Conservation (phyloP, 768 basidiomycete genomes). For the Suillus cothurnatus region DNA sequence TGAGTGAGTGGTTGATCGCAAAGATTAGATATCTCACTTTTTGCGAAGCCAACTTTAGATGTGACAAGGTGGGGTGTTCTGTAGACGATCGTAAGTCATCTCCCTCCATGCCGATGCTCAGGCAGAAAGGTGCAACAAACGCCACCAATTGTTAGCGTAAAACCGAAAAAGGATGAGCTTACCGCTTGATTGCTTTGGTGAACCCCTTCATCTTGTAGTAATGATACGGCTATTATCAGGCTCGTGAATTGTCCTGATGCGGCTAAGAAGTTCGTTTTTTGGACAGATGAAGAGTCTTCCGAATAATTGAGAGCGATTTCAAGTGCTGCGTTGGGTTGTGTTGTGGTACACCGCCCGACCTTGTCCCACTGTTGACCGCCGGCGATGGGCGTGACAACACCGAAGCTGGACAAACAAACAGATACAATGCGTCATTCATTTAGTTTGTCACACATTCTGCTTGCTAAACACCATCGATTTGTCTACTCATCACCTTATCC, state of each 20-base stretch:
- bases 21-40: slow-evolving; percentile 60
- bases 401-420: not conserved
- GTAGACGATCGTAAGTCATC: slow-evolving; percentile 10
- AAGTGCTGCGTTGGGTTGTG: not conserved
- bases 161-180: slow-evolving; percentile 16
- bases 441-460: not conserved
- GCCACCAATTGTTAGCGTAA: not conserved
- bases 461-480: not conserved
- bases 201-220: slow-evolving; percentile 74
- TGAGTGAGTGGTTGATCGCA: slow-evolving; percentile 4
- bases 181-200: slow-evolving; percentile 79
- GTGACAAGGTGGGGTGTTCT: slow-evolving; percentile 93
- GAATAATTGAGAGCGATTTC: not conserved
- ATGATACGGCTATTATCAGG: not conserved
- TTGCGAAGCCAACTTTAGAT: slow-evolving; percentile 86
- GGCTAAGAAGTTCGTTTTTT: not conserved
- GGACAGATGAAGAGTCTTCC: not conserved
- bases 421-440: not conserved
- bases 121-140: not conserved
- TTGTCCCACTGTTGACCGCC: not conserved
- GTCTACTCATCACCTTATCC: not conserved
- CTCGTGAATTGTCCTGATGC: not conserved
- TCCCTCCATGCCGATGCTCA: not conserved
- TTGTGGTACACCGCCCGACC: not conserved
- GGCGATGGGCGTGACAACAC: not conserved